Percentiles rank a stretch among this genome's conserved stretches.
Conservation (phyloP, 352 stramenopile genomes). For the Pythium aristosporum region DNA sequence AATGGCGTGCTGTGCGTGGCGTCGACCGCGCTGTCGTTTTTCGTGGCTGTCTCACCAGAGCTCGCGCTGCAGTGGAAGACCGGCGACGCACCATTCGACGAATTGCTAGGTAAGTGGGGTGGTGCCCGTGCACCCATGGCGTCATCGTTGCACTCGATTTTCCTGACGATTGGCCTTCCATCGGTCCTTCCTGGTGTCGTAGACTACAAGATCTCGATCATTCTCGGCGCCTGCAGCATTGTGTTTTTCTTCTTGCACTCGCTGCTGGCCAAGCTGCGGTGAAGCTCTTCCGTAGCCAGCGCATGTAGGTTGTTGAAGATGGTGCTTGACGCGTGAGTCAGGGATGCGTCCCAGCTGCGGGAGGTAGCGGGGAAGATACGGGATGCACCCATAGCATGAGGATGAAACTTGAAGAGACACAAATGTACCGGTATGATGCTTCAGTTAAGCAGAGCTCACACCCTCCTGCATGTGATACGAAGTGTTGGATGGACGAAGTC, state of each 20-base stretch:
- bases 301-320: too few species aligned
- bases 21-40: constrained; percentile 50
- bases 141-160: not conserved
- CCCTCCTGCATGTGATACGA: too few species aligned
- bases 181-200: constrained; percentile 6
- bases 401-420: too few species aligned
- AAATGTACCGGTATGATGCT: too few species aligned
- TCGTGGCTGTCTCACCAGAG: constrained; percentile 59
- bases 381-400: too few species aligned
- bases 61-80: constrained; percentile 64
- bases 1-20: constrained; percentile 66
- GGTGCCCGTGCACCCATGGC: not conserved
- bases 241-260: constrained; percentile 72
- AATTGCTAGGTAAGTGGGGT: constrained; percentile 58
- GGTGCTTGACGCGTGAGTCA: too few species aligned
- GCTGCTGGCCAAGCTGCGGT: constrained; percentile 50
- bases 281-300: constrained; percentile 7
- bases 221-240: constrained; percentile 53
- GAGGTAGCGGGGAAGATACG: too few species aligned
- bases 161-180: not conserved
- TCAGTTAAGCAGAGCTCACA: too few species aligned
- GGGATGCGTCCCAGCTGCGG: too few species aligned
- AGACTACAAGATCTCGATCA: constrained; percentile 88
- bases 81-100: constrained; percentile 51
- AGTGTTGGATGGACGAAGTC: too few species aligned